Evolutionary conservation across 108 stramenopile species (phyloP).

Genomic region (Seminavis robusta): DNA sequence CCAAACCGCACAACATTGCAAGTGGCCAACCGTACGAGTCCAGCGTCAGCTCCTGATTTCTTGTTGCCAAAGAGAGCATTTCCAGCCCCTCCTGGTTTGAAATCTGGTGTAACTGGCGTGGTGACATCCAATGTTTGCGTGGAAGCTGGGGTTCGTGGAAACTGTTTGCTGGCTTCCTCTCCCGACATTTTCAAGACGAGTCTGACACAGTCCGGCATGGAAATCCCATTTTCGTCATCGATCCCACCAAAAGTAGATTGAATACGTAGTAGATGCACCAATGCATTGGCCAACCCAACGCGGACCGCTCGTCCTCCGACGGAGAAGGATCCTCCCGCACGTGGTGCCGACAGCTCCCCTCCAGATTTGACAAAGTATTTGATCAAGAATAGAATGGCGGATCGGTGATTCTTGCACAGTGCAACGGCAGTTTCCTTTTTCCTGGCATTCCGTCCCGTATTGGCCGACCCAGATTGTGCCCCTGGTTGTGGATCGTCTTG

Average conservation of each 20-base stretch:
- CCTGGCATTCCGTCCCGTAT: neutral
- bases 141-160: constrained; percentile 15
- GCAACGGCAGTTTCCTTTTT: constrained; percentile 11
- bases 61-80: constrained; percentile 46
- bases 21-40: constrained; percentile 55
- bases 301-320: constrained; percentile 72
- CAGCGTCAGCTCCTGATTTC: constrained; percentile 65
- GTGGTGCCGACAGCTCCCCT: constrained; percentile 59
- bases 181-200: constrained; percentile 72
- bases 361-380: constrained; percentile 73
- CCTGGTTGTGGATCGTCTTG: neutral
- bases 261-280: constrained; percentile 53
- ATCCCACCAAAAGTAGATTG: constrained; percentile 35
- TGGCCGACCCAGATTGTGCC: neutral
- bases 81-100: constrained; percentile 5
- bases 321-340: constrained; percentile 69
- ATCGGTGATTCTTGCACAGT: constrained; percentile 39
- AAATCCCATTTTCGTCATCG: constrained; percentile 33
- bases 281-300: constrained; percentile 49
- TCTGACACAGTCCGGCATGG: constrained; percentile 35
- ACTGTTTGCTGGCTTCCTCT: constrained; percentile 59
- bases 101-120: neutral
- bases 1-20: constrained; percentile 65
- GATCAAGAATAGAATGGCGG: constrained; percentile 52
- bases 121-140: neutral